Percentiles rank a stretch among this genome's conserved stretches.
These are phyloP conservation scores for Pythium periplocum DNA, from an alignment of 352 stramenopile species.

Conservation along the genomic window DNA sequence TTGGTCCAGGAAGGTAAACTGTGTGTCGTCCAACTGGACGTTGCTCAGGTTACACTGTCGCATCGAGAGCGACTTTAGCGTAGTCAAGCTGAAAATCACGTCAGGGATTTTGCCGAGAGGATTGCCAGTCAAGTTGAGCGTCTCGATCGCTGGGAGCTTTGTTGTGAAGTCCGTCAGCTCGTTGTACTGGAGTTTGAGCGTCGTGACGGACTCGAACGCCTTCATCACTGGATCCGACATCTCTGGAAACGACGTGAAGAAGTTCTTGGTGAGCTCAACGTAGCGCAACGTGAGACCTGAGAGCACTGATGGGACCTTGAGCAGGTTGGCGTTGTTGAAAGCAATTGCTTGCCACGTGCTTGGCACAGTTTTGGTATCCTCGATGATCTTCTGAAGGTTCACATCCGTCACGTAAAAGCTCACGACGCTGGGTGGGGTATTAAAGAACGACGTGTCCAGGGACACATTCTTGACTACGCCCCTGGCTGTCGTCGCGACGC, in stretches of 20 bases:
- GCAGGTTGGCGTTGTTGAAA: conserved; percentile 44
- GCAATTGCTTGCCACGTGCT: conserved; percentile 25
- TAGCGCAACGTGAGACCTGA: conserved; percentile 27
- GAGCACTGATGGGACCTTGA: conserved; percentile 30
- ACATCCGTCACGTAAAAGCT: conserved; percentile 20
- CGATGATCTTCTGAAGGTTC: conserved; percentile 11
- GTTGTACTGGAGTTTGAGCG: conserved; percentile 33
- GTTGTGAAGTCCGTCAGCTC: conserved; percentile 12
- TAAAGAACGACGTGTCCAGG: conserved; percentile 51
- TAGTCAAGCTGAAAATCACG: conserved; percentile 36
- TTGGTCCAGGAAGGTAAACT: conserved; percentile 35
- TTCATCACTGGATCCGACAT: conserved; percentile 26
- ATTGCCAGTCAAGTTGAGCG: conserved; percentile 42
- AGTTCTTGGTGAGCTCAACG: conserved; percentile 43
- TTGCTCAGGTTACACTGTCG: conserved; percentile 47
- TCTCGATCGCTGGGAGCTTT: conserved; percentile 4
- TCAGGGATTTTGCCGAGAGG: conserved; percentile 35
- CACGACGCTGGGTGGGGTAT: conserved; percentile 21
- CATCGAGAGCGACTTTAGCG: conserved; percentile 48
- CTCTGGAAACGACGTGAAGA: conserved; percentile 34
- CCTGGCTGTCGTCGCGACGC: conserved; percentile 28
- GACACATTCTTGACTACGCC: conserved; percentile 36
- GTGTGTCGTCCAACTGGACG: conserved; percentile 28
- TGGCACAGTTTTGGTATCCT: not conserved
- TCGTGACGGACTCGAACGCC: conserved; percentile 25